phyloP scores from a whole-genome alignment of 2,329 filamentous ascomycete genomes.

The Botrytis galanthina region DNA sequence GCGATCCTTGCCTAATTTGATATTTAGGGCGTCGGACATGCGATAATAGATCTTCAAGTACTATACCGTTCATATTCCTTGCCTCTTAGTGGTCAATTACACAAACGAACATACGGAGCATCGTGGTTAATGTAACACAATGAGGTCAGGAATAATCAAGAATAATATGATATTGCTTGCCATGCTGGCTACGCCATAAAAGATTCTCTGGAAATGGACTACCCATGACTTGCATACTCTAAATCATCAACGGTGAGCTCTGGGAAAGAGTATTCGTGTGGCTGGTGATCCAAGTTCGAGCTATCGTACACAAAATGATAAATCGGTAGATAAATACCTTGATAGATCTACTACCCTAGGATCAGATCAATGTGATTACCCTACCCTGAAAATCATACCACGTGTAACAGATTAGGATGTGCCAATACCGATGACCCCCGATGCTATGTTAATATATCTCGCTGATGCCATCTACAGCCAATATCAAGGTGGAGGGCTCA shows the following conservation, averaged over 20 bases:
- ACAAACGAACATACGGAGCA: not conserved
- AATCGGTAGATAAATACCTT: not conserved
- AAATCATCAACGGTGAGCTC: not conserved
- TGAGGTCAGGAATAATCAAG: not conserved
- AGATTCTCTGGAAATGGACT: not conserved
- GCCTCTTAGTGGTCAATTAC: not conserved
- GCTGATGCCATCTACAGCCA: not conserved
- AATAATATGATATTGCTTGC: not conserved
- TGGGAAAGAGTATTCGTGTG: not conserved
- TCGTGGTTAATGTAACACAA: not conserved
- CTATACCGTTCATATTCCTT: not conserved
- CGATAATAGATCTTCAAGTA: not conserved
- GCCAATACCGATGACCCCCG: not conserved
- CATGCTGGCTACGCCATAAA: not conserved
- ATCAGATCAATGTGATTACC: not conserved
- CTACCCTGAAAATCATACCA: not conserved
- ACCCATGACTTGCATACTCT: not conserved
- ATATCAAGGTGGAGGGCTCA: constrained; percentile 47
- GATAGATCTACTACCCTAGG: not conserved
- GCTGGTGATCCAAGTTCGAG: not conserved
- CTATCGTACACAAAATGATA: not conserved
- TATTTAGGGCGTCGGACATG: not conserved
- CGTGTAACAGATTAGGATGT: not conserved
- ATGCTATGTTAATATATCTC: not conserved
- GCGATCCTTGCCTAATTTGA: not conserved